phyloP scores from a whole-genome alignment of 2,329 filamentous ascomycete species.

The Pleomassaria siparia region DNA sequence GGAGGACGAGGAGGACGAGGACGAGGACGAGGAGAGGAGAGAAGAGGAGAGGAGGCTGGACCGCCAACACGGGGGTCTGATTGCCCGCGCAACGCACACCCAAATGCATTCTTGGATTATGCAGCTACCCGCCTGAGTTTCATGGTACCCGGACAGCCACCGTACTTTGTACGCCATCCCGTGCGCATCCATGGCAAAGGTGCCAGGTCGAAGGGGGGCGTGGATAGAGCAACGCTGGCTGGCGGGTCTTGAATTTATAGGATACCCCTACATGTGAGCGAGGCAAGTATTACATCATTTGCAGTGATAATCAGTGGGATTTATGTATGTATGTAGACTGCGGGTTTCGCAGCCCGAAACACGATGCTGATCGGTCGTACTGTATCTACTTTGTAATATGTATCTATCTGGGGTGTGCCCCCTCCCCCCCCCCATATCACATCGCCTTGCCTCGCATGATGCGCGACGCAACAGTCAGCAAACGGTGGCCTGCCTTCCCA shows the following conservation, averaged over 20 bases:
- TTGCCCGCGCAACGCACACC: no score
- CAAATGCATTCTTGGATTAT: slow-evolving; percentile 4
- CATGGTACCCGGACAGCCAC: background rate
- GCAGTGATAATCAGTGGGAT: no score
- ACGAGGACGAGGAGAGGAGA: no score
- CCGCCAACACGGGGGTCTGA: background rate
- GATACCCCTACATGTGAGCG: background rate
- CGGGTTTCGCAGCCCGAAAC: background rate
- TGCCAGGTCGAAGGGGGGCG: background rate
- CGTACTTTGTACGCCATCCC: slow-evolving; percentile 5
- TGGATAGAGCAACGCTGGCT: background rate
- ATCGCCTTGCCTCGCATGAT: slow-evolving; percentile 6
- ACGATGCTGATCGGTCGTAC: background rate
- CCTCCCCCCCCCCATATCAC: no score
- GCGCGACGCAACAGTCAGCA: slow-evolving; percentile 10
- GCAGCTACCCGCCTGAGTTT: slow-evolving; percentile 7
- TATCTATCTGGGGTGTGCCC: no score
- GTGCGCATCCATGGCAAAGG: background rate
- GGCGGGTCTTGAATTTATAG: background rate
- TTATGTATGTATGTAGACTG: no score
- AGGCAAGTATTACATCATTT: no score
- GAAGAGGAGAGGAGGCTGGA: no score
- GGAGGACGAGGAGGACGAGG: background rate
- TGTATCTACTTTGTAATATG: no score
- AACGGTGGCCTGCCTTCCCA: slow-evolving; percentile 7